Evolutionary conservation across 805 yeast species (phyloP).

Genomic region (Ogataea polymorpha): DNA sequence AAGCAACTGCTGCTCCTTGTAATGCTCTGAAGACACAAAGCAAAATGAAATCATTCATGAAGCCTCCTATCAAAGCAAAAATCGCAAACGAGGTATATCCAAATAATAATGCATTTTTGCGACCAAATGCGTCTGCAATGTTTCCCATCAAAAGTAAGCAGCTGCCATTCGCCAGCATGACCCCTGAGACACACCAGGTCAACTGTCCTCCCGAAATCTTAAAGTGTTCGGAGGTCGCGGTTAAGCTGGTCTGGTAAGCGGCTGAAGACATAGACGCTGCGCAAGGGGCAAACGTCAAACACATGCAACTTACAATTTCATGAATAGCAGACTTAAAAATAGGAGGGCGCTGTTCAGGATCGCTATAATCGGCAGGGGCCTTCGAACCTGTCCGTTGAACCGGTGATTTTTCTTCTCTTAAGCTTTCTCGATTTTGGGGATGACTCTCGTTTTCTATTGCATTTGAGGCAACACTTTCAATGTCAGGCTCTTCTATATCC

Average conservation of each 20-base stretch:
- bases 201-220: conserved; percentile 38
- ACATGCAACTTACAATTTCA: conserved; percentile 33
- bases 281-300: conserved; percentile 40
- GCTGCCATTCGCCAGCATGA: conserved; percentile 42
- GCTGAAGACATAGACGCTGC: conserved; percentile 38
- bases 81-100: conserved; percentile 34
- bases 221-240: conserved; percentile 35
- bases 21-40: conserved; percentile 42
- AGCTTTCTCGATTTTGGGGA: neutral
- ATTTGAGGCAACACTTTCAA: neutral
- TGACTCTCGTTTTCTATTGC: neutral
- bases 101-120: conserved; percentile 37
- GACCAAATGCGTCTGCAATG: conserved; percentile 47
- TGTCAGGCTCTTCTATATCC: neutral
- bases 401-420: neutral
- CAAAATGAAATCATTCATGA: conserved; percentile 35
- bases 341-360: conserved; percentile 36
- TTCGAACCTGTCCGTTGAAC: neutral
- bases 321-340: conserved; percentile 32
- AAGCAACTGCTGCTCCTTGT: conserved; percentile 42
- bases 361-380: conserved; percentile 6
- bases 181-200: conserved; percentile 43
- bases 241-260: conserved; percentile 36
- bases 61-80: conserved; percentile 36
- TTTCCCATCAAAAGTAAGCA: conserved; percentile 43